Evolutionary conservation across 1,284 basidiomycete genomes (phyloP).

Genomic region (Anthracocystis panici-leucophaei): DNA sequence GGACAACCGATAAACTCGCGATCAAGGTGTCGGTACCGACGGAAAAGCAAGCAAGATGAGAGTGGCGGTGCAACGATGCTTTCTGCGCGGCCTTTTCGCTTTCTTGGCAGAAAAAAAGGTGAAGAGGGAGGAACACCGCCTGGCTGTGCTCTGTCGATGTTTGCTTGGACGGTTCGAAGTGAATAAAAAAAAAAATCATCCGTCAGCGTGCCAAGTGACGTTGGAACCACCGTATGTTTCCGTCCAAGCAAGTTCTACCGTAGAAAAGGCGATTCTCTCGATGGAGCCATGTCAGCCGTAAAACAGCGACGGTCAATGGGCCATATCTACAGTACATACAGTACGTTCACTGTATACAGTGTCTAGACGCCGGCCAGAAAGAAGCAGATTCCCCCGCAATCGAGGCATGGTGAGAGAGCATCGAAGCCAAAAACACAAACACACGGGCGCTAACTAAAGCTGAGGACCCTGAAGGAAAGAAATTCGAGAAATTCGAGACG

Average conservation of each 20-base stretch:
- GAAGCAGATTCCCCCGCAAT: constrained; percentile 6
- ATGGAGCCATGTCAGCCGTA: not conserved
- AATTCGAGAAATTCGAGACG: not conserved
- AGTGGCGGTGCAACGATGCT: constrained; percentile 11
- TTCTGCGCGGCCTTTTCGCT: constrained; percentile 8
- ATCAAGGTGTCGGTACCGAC: too few relatives aligned
- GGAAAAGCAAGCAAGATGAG: not conserved
- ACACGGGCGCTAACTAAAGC: too few relatives aligned
- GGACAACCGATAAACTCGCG: too few relatives aligned
- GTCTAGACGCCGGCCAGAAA: not conserved
- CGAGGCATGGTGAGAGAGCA: not conserved
- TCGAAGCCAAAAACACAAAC: constrained; percentile 1
- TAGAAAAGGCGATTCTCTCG: not conserved
- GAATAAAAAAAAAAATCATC: too few relatives aligned
- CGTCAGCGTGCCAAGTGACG: too few relatives aligned
- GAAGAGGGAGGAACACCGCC: not conserved
- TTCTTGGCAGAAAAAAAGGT: constrained; percentile 9
- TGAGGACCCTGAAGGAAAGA: constrained; percentile 8
- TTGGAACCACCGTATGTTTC: not conserved
- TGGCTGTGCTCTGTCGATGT: not conserved
- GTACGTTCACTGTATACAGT: too few relatives aligned
- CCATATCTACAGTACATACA: too few relatives aligned
- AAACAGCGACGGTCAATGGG: too few relatives aligned
- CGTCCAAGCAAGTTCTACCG: not conserved
- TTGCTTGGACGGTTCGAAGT: not conserved